Conservation (phyloP, 208 protist genomes). For the Trichomonas gallinae region DNA sequence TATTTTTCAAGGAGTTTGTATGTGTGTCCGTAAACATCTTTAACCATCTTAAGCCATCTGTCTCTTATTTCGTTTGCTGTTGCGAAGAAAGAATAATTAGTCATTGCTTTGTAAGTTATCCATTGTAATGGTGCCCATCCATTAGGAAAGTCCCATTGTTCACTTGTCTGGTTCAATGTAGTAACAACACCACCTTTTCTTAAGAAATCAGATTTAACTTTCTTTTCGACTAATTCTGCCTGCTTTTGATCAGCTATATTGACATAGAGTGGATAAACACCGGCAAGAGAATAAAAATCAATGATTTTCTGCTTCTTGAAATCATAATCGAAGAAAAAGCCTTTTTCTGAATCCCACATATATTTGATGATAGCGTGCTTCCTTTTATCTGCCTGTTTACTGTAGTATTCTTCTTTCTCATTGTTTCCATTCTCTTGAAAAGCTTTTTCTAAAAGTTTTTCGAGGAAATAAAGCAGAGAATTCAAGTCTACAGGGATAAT, state of each 20-base stretch:
- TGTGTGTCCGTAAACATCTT: background rate
- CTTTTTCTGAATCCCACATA: background rate
- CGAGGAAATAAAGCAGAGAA: background rate
- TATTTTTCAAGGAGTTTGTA: background rate
- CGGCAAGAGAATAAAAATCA: background rate
- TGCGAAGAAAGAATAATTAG: background rate
- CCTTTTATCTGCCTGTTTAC: background rate
- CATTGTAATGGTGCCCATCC: background rate
- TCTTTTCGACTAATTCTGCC: background rate
- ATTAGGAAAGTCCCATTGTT: background rate
- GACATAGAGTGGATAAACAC: background rate
- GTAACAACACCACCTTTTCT: background rate
- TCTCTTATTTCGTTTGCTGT: background rate
- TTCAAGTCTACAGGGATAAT: background rate
- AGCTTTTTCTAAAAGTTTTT: background rate
- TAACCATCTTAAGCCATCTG: background rate
- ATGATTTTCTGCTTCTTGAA: background rate
- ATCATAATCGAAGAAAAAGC: background rate
- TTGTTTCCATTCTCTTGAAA: background rate
- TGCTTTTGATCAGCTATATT: background rate
- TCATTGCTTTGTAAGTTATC: background rate
- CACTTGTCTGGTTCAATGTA: background rate
- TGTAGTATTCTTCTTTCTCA: background rate
- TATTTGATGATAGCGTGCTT: background rate
- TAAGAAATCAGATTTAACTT: background rate